These are phyloP conservation scores for Schizothecium vesticola DNA, from an alignment of 495 filamentous ascomycete species.

Conservation along the genomic window DNA sequence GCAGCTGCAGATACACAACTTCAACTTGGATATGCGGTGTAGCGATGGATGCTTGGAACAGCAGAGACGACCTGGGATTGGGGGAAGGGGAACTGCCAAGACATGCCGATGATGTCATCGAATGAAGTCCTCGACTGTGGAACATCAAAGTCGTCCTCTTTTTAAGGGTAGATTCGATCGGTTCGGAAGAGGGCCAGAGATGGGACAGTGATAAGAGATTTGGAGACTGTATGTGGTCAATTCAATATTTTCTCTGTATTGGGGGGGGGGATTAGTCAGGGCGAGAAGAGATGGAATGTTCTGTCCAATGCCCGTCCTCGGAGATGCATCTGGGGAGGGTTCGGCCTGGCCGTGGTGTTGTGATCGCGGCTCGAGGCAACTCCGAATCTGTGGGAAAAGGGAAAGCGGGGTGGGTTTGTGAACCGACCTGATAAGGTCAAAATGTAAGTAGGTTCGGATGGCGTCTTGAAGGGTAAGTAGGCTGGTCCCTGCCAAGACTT, in stretches of 20 bases:
- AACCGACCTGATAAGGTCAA: not conserved
- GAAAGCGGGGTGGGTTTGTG: not conserved
- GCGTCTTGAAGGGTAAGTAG: not conserved
- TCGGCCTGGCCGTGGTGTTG: not conserved
- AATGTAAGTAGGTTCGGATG: not conserved
- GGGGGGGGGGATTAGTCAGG: not conserved
- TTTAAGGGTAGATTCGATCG: no score
- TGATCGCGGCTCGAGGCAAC: not conserved
- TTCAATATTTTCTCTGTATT: not conserved
- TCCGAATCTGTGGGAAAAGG: not conserved
- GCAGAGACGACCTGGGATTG: not conserved
- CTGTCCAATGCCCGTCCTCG: not conserved
- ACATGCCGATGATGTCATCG: not conserved
- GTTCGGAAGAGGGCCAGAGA: no score
- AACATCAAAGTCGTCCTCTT: no score
- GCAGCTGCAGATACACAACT: not conserved
- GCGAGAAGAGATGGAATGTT: not conserved
- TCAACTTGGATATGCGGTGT: not conserved
- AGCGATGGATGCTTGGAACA: not conserved
- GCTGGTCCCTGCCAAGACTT: not conserved
- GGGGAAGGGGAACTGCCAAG: not conserved
- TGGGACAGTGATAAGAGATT: no score
- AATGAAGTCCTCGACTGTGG: no score
- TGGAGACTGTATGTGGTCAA: not conserved
- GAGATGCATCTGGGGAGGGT: not conserved